These are phyloP conservation scores for Fusarium goolgardi DNA, from an alignment of 2,329 filamentous ascomycete species.

Conservation along the genomic window DNA sequence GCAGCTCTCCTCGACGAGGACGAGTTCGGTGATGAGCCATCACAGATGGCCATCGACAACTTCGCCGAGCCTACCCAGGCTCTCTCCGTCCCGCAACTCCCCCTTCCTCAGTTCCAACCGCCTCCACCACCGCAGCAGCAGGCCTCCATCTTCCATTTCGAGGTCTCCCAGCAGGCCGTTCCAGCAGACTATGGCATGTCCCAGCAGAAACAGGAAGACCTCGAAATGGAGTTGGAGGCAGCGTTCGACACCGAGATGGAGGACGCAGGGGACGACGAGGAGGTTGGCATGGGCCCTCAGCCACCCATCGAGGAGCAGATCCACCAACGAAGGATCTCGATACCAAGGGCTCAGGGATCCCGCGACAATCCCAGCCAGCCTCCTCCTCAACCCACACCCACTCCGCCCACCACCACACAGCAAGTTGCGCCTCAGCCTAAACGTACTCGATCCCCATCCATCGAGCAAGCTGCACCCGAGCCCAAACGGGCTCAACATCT, in stretches of 20 bases:
- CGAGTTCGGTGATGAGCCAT: not conserved
- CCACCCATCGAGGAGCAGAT: not conserved
- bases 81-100: not conserved
- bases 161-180: not conserved
- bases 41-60: not conserved
- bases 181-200: not conserved
- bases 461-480: too few species aligned
- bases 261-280: not conserved
- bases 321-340: not conserved
- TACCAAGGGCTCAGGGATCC: not conserved
- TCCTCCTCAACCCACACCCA: not conserved
- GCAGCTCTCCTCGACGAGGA: not conserved
- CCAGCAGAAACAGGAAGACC: not conserved
- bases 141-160: not conserved
- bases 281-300: not conserved
- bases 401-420: not conserved
- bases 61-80: not conserved
- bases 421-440: not conserved
- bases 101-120: not conserved
- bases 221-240: not conserved
- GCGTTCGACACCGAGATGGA: not conserved
- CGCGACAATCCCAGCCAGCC: not conserved
- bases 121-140: not conserved
- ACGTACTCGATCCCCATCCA: too few species aligned
- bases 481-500: too few species aligned